These are phyloP conservation scores for Chrysosphaeria jannelii DNA, from an alignment of 2,329 filamentous ascomycete species.

Conservation along the genomic window DNA sequence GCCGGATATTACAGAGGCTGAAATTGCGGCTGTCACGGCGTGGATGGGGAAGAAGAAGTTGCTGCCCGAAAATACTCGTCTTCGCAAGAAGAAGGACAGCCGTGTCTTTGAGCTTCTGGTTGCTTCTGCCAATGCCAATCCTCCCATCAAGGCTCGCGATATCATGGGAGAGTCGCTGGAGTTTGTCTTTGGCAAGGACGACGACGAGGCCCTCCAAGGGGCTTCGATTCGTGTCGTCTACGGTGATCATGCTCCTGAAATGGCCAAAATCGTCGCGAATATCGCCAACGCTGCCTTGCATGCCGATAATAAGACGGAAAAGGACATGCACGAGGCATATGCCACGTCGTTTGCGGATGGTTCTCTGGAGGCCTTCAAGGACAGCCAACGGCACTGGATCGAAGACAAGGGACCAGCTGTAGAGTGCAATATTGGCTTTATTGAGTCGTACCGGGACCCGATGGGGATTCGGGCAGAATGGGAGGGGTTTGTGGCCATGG, in stretches of 20 bases:
- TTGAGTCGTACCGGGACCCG: slow-evolving; percentile 64
- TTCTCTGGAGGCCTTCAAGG: slow-evolving; percentile 48
- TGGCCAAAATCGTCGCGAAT: slow-evolving; percentile 35
- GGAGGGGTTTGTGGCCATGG: slow-evolving; percentile 57
- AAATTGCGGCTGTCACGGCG: slow-evolving; percentile 41
- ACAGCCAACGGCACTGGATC: slow-evolving; percentile 57
- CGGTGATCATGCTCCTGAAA: slow-evolving; percentile 43
- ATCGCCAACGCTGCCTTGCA: slow-evolving; percentile 37
- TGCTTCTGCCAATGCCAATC: slow-evolving; percentile 29
- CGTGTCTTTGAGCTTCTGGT: slow-evolving; percentile 39
- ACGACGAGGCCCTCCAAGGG: slow-evolving; percentile 24
- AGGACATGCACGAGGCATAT: slow-evolving; percentile 44
- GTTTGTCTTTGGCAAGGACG: slow-evolving; percentile 26
- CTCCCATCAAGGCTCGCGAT: slow-evolving; percentile 34
- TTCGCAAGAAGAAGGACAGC: slow-evolving; percentile 28
- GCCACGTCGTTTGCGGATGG: slow-evolving; percentile 44
- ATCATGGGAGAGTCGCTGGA: slow-evolving; percentile 28
- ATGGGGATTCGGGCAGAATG: slow-evolving; percentile 57
- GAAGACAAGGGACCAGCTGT: slow-evolving; percentile 54
- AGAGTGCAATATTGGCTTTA: slow-evolving; percentile 57
- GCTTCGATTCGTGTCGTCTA: slow-evolving; percentile 42
- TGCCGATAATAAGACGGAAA: slow-evolving; percentile 43
- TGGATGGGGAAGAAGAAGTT: slow-evolving; percentile 40
- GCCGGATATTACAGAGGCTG: slow-evolving; percentile 38
- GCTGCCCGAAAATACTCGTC: slow-evolving; percentile 45